Conservation (phyloP, 1,139 yeast species). For the Nakaseomyces delphensis region DNA sequence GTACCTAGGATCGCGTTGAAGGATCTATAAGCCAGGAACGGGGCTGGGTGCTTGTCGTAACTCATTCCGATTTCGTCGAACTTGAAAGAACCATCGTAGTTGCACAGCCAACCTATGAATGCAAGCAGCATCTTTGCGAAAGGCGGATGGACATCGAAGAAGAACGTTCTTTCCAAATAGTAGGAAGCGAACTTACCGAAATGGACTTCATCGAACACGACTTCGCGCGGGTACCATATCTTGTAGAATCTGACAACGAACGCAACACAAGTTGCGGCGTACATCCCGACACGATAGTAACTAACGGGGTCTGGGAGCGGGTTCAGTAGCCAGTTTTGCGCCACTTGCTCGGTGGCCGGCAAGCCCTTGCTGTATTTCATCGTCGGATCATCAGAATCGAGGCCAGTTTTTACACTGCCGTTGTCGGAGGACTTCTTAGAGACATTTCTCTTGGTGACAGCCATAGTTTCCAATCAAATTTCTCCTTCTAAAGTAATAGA, state of each 20-base stretch:
- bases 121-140: conserved; percentile 92
- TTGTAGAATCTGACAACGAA: conserved; percentile 62
- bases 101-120: conserved; percentile 76
- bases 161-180: conserved; percentile 72
- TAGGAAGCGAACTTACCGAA: conserved; percentile 94
- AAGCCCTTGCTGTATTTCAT: conserved; percentile 15
- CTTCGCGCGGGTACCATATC: conserved; percentile 69
- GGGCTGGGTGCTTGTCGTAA: conserved; percentile 68
- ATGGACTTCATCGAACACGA: conserved; percentile 97
- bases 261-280: conserved; percentile 54
- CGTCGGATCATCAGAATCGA: conserved; percentile 17
- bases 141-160: conserved; percentile 97
- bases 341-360: conserved; percentile 13
- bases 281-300: conserved; percentile 17
- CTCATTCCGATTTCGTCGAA: conserved; percentile 86
- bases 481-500: neutral
- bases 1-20: conserved; percentile 79
- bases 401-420: too few species aligned
- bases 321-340: conserved; percentile 23
- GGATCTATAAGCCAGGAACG: conserved; percentile 79
- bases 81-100: conserved; percentile 84
- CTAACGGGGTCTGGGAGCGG: conserved; percentile 20
- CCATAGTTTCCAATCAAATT: neutral
- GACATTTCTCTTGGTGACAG: conserved; percentile 6
- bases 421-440: too few species aligned